These are phyloP conservation scores for Aspergillus uvarum DNA, from an alignment of 2,329 filamentous ascomycete species.

Conservation along the genomic window DNA sequence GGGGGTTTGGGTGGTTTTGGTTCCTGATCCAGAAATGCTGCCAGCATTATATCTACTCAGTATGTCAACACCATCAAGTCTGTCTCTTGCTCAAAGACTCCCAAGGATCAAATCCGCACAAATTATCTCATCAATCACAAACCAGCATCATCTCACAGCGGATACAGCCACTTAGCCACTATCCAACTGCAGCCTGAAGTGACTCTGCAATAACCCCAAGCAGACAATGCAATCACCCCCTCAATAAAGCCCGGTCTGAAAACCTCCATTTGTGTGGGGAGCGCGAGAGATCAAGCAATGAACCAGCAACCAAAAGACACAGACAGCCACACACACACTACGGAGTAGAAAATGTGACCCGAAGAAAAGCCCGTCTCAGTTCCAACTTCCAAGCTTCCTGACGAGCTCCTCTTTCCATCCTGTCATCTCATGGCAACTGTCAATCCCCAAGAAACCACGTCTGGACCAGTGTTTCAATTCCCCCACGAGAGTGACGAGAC, in stretches of 20 bases:
- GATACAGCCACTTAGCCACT: neutral
- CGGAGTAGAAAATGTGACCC: neutral
- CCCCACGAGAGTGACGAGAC: neutral
- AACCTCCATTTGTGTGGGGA: no score
- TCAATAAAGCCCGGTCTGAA: neutral
- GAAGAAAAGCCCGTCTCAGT: neutral
- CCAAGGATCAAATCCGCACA: neutral
- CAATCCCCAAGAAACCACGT: conserved; percentile 1
- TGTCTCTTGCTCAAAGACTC: neutral
- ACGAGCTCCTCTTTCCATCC: conserved; percentile 2
- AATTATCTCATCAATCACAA: conserved; percentile 3
- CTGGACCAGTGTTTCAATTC: conserved; percentile 28
- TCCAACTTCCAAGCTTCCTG: no score
- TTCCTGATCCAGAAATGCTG: neutral
- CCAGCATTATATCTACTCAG: no score
- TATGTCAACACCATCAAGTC: no score
- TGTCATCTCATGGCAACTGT: conserved; percentile 1
- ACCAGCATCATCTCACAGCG: neutral
- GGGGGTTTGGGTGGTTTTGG: neutral
- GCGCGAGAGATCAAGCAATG: no score
- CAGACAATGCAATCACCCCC: neutral
- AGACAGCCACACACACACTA: neutral
- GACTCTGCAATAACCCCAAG: neutral
- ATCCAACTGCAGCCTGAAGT: neutral
- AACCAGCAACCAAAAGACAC: no score